These are phyloP conservation scores for Nakaseomyces kungkrabaensis DNA, from an alignment of 1,139 yeast species.

Conservation along the genomic window DNA sequence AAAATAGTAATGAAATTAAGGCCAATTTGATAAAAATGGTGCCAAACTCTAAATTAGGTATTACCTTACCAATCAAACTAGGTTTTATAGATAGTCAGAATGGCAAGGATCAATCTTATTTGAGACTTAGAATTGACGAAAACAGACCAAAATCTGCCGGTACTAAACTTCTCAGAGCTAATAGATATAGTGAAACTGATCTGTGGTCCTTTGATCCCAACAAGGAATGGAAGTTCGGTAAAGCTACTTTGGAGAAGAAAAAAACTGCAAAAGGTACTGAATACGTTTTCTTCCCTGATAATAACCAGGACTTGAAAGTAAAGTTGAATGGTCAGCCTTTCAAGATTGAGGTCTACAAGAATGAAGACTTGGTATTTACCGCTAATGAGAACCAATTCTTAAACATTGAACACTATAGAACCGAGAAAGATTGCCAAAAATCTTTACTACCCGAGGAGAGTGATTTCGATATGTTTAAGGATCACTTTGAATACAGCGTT, in stretches of 20 bases:
- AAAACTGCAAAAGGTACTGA: not conserved
- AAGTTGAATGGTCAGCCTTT: conserved; percentile 43
- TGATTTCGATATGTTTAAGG: conserved; percentile 48
- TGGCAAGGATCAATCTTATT: conserved; percentile 29
- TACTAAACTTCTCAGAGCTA: conserved; percentile 28
- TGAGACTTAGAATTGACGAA: conserved; percentile 59
- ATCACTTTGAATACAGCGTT: conserved; percentile 50
- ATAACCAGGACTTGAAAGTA: conserved; percentile 30
- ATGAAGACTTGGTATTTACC: conserved; percentile 40
- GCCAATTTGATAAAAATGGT: conserved; percentile 20
- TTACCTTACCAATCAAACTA: conserved; percentile 45
- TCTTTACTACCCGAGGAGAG: conserved; percentile 43
- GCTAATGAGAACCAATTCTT: conserved; percentile 62
- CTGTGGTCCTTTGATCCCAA: conserved; percentile 44
- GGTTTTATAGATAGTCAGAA: conserved; percentile 38
- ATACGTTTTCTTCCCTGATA: conserved; percentile 35
- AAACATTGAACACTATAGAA: conserved; percentile 72
- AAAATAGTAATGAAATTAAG: conserved; percentile 13
- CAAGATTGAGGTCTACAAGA: conserved; percentile 38
- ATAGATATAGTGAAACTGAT: conserved; percentile 52
- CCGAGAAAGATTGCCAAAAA: conserved; percentile 31
- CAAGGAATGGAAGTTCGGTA: conserved; percentile 11
- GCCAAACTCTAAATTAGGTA: conserved; percentile 11
- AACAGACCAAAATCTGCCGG: conserved; percentile 32
- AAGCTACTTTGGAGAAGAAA: conserved; percentile 3